Evolutionary conservation across 805 yeast species (phyloP), one percentile per base, ranked within the genome.

Genomic region (Wilhelminamyces savonicus): DNA sequence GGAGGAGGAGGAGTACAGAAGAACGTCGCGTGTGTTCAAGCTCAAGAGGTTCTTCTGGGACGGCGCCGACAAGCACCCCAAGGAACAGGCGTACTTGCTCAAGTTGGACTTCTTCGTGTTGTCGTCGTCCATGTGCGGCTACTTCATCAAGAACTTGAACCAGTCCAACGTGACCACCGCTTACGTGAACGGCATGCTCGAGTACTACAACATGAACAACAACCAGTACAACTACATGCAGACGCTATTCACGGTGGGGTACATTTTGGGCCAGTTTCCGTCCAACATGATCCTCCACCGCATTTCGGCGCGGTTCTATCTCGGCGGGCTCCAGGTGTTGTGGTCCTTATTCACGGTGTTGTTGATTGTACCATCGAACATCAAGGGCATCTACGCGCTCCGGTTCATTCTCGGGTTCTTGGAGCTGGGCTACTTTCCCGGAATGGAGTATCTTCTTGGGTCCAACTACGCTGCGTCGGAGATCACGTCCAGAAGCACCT

Each of bases 351-450:
- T 49, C 27, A 52, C 58, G 3, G 12, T 52, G 8, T 32, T 52
- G 24, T 48, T 55, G 52, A 44, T 54, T 18, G 43, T 54, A 3
- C 34, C 40, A 20, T 16, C 36, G 16, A 25, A 22, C 14, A 29
- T 41, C 11, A 30, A 31, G 7, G 28, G 39, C 7, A 27, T 44
- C 7, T 44, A 43, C 23, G 36, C 35, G 3, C 17, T 44, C 9
- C 31, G 48, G 6, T 43, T 44, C 21, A 29, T 41, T 19, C 24
- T 33, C 9, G 78, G 76, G 1, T 46, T 71, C 16, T 41, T 56
- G 8, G 76, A 71, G 33, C 55, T 69, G 10, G 75, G 74, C 0
- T 69, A 61, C 40, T 70, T 69, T 46, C 82, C 86, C 4, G 76
- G 74, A 13, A 62, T 75, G 32, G 81, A 77, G 41, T 76, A 72